phyloP scores from a whole-genome alignment of 2,329 filamentous ascomycete species.

The Colletotrichum gigasporum region DNA sequence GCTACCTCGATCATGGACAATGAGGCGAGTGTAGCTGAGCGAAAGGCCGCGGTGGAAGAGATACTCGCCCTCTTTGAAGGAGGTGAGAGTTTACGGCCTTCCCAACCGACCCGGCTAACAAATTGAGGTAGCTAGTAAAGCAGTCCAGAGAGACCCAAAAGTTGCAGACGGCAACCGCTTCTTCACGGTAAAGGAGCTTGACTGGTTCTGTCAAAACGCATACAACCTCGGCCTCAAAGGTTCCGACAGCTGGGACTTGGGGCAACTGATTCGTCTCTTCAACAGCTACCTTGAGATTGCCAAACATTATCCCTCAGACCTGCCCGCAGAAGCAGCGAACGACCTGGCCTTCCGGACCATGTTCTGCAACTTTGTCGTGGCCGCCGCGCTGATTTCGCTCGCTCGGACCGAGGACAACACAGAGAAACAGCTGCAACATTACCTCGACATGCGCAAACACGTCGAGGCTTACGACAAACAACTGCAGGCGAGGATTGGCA shows the following conservation, averaged over 20 bases:
- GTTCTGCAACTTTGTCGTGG: slow-evolving; percentile 76
- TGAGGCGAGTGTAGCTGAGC: slow-evolving; percentile 1
- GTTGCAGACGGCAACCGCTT: slow-evolving; percentile 52
- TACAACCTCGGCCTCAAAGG: slow-evolving; percentile 81
- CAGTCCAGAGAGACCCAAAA: slow-evolving; percentile 48
- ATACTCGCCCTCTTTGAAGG: slow-evolving; percentile 61
- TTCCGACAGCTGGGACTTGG: slow-evolving; percentile 62
- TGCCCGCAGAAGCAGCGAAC: slow-evolving; percentile 48
- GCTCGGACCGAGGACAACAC: slow-evolving; percentile 61
- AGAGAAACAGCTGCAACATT: slow-evolving; percentile 66
- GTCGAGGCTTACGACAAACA: slow-evolving; percentile 64
- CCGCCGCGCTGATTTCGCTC: slow-evolving; percentile 59
- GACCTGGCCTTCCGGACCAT: slow-evolving; percentile 69
- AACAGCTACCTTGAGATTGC: slow-evolving; percentile 61
- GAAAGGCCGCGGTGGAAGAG: slow-evolving; percentile 47
- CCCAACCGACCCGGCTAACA: slow-evolving; percentile 13
- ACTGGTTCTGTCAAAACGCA: slow-evolving; percentile 86
- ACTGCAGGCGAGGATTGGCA: slow-evolving; percentile 49
- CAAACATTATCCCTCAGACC: slow-evolving; percentile 58
- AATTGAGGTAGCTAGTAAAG: slow-evolving; percentile 49
- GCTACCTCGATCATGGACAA: slow-evolving; percentile 51
- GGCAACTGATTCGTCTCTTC: slow-evolving; percentile 65
- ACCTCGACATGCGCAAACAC: slow-evolving; percentile 68
- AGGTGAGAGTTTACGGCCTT: slow-evolving; percentile 40
- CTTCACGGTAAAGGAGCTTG: slow-evolving; percentile 73